A percentile compares a stretch with the other conserved stretches of the same genome.
phyloP scores from a whole-genome alignment of 345 rosid species.

The Eucalyptus shirleyi region DNA sequence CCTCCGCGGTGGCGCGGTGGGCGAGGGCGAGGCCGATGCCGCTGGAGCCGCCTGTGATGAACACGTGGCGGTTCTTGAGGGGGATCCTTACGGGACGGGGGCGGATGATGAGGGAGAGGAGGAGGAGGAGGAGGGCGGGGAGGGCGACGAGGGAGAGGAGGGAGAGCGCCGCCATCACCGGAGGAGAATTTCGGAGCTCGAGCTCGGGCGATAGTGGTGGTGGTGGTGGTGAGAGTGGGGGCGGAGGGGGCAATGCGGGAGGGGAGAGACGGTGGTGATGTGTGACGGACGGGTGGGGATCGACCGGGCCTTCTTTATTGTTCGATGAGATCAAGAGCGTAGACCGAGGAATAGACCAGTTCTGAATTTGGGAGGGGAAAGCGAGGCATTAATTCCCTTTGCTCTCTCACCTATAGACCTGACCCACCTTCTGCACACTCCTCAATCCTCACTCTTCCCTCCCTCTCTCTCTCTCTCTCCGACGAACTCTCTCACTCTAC shows the following conservation, averaged over 20 bases:
- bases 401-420: too few relatives aligned
- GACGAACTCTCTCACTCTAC: too few relatives aligned
- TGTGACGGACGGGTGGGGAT: background rate
- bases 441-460: too few relatives aligned
- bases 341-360: background rate
- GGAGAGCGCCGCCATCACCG: background rate
- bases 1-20: constrained; percentile 51
- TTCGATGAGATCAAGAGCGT: background rate
- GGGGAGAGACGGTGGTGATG: background rate
- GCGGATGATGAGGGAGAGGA: constrained; percentile 33
- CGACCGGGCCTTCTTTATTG: background rate
- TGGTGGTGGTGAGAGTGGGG: background rate
- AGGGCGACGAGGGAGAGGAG: constrained; percentile 6
- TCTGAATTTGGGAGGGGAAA: too few relatives aligned
- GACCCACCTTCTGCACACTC: too few relatives aligned
- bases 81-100: constrained; percentile 54
- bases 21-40: constrained; percentile 90
- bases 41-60: constrained; percentile 89
- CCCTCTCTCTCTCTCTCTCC: too few relatives aligned
- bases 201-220: background rate
- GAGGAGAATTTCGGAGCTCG: background rate
- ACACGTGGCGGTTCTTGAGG: constrained; percentile 64
- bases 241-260: too few relatives aligned
- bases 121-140: constrained; percentile 21
- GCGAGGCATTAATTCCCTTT: too few relatives aligned